Base-by-base conservation (phyloP, 2,329 filamentous ascomycete genomes). In the Myriosclerotinia duriaeana region DNA sequence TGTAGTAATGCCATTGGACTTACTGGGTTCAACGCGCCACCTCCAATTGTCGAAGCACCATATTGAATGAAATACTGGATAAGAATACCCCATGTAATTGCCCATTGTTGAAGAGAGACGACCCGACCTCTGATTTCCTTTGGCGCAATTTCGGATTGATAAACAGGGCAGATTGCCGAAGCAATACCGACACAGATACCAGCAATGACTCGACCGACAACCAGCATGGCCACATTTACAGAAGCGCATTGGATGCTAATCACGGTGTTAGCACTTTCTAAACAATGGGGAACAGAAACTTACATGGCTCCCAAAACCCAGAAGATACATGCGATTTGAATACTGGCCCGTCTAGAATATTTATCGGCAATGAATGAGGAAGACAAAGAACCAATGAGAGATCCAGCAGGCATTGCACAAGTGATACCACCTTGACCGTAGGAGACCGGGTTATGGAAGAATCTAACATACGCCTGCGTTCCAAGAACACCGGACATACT, bases 181-280 rank as follows among this genome's bases (percentile, higher is more conserved):
- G 84, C 87, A 74, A 93, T 91, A 68, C 90, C 91, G 65, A 93
- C 88, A 66, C 87, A 87, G 71, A 92, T 74, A 53, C 90, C 90
- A 69, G 89, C 88, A 76, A 93, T 85, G 69, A 89, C 79, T 69
- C 91, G 87, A 3, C 90, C 90, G 3, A 84, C 84, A 68, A 90
- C 86, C 22, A 93, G 82, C 88, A 92, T 91, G 38, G 80, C 82
- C 65, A 89, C 85, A 75, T 87, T 84, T 69, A 88, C 83, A 4
- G 86, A 79, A n/a, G 85, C 83, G 64, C 82, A 84, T 67, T 84
- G 80, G 68, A 89, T 83, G 66, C 85, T 84, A 67, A 83, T 46
- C 15, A 38, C 22, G 22, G 22, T 26, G 36, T 66, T 46, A 66
- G 48, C 26, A 15, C 6, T 36, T 20, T 50, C 22, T 34, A 2